A percentile compares a stretch with the other conserved stretches of the same genome.
Conservation (phyloP, 148 eudicot species). For the Rheum nobile region DNA sequence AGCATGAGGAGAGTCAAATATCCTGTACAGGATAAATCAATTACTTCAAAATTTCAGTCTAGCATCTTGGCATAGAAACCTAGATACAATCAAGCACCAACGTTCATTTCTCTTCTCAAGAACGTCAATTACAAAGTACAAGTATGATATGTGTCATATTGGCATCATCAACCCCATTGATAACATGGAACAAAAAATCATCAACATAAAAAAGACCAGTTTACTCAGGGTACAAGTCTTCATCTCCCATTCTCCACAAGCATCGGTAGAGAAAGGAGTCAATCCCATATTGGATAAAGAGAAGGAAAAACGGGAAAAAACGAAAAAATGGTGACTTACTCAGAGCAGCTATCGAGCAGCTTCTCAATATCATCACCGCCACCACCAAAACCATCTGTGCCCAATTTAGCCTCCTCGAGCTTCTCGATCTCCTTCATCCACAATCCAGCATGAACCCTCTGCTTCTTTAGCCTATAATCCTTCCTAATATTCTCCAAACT, state of each 20-base stretch:
- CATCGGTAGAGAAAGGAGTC: background rate
- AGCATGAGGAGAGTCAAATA: slow-evolving; percentile 58
- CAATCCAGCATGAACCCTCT: slow-evolving; percentile 76
- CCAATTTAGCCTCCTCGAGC: slow-evolving; percentile 70
- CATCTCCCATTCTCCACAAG: background rate
- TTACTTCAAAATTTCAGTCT: background rate
- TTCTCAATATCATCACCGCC: slow-evolving; percentile 56
- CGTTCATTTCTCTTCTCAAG: background rate
- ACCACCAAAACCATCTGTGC: slow-evolving; percentile 17
- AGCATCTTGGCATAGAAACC: background rate
- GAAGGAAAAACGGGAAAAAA: background rate
- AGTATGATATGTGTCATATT: background rate
- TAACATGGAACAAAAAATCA: background rate
- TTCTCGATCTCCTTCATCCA: slow-evolving; percentile 85
- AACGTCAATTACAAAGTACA: background rate
- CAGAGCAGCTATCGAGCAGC: slow-evolving; percentile 77
- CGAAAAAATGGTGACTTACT: slow-evolving; percentile 28
- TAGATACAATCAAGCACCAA: background rate
- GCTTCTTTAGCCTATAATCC: slow-evolving; percentile 88
- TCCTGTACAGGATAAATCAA: slow-evolving; percentile 35
- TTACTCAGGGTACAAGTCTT: too few species aligned
- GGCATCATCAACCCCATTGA: background rate
- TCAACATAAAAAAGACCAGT: background rate
- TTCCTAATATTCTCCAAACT: slow-evolving; percentile 61
- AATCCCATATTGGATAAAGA: background rate